Evolutionary conservation across 1,139 yeast species (phyloP), one percentile per base, ranked within the genome.

Genomic region (Scheffersomyces illinoinensis): DNA sequence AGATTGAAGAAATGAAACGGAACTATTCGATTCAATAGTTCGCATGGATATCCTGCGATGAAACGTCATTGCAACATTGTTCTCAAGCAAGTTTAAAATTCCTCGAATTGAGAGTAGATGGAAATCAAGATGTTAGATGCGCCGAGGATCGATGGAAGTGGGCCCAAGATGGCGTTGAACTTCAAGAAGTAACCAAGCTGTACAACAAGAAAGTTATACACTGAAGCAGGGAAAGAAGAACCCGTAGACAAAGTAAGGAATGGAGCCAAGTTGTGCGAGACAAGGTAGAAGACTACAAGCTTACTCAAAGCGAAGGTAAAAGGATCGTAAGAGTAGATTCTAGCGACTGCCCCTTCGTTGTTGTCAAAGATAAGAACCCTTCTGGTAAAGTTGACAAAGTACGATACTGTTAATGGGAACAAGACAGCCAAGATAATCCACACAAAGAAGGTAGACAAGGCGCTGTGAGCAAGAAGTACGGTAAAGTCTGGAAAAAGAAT

Each of bases 291-390:
- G 52, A 83, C 67, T 62, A 86, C 68, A 51, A 83, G 72, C 69
- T 86, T 85, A 59, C 79, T 61, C 64, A 86, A 71, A 59, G 86
- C 85, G 72, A 85, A 87, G 59, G 83, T 76, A 64, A 86, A 80
- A 48, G 90, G 90, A 71, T 87, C 91, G 69, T 73, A 80, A 58
- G 71, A 73, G 72, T 78, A 78, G 57, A 82, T 83, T 64, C 82
- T 78, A 61, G 76, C 80, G 56, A 76, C 70, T 49, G 73, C 72
- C 3, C 63, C 67, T 33, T 64, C 62, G 47, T 62, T 66, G 54
- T 67, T 71, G 23, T 63, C 70, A 49, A 63, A 61, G 23, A 59
- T 64, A 43, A 61, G 60, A 59, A 80, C 72, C 74, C 83, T 75
- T 66, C 82, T 77, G 59, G 86, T 76, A 71, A 85, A 85, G 71